Conservation (phyloP, 768 basidiomycete genomes). For the Hemileccinum rubropunctum region DNA sequence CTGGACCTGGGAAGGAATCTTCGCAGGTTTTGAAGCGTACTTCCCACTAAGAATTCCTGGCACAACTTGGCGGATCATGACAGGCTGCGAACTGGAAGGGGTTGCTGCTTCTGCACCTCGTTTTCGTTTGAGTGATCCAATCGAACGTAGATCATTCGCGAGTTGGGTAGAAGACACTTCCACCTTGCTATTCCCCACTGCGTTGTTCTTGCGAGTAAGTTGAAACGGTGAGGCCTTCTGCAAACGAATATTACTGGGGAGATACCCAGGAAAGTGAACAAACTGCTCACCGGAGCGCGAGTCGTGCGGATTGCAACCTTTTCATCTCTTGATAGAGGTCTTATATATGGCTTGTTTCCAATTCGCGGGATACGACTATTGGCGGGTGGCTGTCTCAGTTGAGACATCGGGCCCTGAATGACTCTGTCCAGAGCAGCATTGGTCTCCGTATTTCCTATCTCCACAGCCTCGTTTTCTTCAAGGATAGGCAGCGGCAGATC, state of each 20-base stretch:
- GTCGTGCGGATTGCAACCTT: not conserved
- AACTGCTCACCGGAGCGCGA: slow-evolving; percentile 19
- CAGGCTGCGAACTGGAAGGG: slow-evolving; percentile 23
- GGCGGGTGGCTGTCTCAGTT: slow-evolving; percentile 43
- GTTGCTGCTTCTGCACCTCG: slow-evolving; percentile 16
- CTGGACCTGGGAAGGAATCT: slow-evolving; percentile 11
- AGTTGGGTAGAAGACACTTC: slow-evolving; percentile 9
- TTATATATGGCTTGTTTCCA: slow-evolving; percentile 55
- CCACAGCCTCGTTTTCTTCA: slow-evolving; percentile 29
- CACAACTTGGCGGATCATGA: slow-evolving; percentile 36
- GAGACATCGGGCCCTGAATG: slow-evolving; percentile 38
- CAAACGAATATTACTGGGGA: not conserved
- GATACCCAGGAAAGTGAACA: not conserved
- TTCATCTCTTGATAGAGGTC: slow-evolving; percentile 27
- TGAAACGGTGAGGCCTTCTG: slow-evolving; percentile 13
- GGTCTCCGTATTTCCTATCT: slow-evolving; percentile 2
- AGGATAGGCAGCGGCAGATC: slow-evolving; percentile 29
- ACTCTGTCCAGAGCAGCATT: slow-evolving; percentile 16
- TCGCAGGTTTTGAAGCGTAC: slow-evolving; percentile 25
- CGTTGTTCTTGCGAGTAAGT: slow-evolving; percentile 8
- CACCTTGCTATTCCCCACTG: slow-evolving; percentile 3
- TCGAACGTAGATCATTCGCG: slow-evolving; percentile 6
- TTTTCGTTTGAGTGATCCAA: slow-evolving; percentile 33
- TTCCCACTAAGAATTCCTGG: slow-evolving; percentile 33
- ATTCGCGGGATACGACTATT: slow-evolving; percentile 63